phyloP scores from a whole-genome alignment of 371 early-diverging fungal species.

The Apophysomyces variabilis region DNA sequence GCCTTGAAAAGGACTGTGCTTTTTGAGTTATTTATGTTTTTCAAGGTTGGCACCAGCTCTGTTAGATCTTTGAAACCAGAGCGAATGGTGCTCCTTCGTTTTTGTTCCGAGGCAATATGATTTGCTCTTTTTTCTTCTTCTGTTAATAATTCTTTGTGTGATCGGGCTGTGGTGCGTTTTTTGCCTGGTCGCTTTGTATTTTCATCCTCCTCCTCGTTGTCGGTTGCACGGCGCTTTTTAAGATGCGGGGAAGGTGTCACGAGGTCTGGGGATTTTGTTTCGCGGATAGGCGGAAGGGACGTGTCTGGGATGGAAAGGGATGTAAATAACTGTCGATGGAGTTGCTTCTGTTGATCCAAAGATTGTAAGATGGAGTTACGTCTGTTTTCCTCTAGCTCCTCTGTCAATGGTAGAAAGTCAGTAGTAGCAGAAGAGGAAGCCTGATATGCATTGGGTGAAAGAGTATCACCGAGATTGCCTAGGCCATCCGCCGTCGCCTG shows the following conservation, averaged over 20 bases:
- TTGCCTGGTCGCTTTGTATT: slow-evolving; percentile 3
- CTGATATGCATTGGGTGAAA: neutral
- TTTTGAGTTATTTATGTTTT: slow-evolving; percentile 59
- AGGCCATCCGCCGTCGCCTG: slow-evolving; percentile 21
- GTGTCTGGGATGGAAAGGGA: slow-evolving; percentile 18
- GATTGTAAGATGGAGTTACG: slow-evolving; percentile 41
- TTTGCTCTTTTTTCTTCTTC: slow-evolving; percentile 90
- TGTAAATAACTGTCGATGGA: slow-evolving; percentile 25
- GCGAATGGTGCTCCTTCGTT: slow-evolving; percentile 86
- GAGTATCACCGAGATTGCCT: neutral
- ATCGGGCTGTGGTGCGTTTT: slow-evolving; percentile 6
- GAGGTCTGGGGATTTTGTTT: slow-evolving; percentile 7
- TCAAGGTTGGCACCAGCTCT: slow-evolving; percentile 81
- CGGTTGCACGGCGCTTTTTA: slow-evolving; percentile 1
- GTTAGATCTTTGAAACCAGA: slow-evolving; percentile 83
- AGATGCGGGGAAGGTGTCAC: slow-evolving; percentile 7
- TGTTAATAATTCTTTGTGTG: slow-evolving; percentile 72
- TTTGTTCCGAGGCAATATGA: slow-evolving; percentile 92
- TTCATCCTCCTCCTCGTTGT: slow-evolving; percentile 12
- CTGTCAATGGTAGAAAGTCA: neutral
- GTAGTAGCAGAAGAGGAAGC: neutral
- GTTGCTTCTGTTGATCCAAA: slow-evolving; percentile 40
- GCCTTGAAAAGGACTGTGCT: slow-evolving; percentile 62
- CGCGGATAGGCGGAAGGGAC: slow-evolving; percentile 15
- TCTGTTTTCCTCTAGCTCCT: slow-evolving; percentile 33